A percentile compares a stretch with the other conserved stretches of the same genome.
Conservation (phyloP, 1,284 basidiomycete genomes). For the Naganishia cerealis region DNA sequence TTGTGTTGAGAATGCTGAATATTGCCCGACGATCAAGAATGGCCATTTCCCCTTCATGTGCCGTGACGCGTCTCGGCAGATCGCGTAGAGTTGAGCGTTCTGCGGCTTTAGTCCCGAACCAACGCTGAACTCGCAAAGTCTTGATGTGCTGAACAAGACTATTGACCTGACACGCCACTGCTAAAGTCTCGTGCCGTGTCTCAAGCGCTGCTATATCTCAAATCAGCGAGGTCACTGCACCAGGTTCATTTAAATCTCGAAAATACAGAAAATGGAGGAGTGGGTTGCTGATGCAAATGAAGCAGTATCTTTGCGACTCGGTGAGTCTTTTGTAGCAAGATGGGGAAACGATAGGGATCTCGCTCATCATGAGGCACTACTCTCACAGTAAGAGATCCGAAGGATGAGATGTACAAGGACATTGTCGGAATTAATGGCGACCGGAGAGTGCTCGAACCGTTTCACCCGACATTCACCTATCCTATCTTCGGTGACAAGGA, state of each 20-base stretch:
- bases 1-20: no score
- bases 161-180: not conserved
- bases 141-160: no score
- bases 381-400: slow-evolving; percentile 15
- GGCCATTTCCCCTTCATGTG: not conserved
- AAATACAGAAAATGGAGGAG: slow-evolving; percentile 17
- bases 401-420: slow-evolving; percentile 24
- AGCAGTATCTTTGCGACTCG: slow-evolving; percentile 23
- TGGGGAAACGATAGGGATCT: not conserved
- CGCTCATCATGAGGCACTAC: not conserved
- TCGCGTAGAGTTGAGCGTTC: not conserved
- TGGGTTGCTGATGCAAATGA: slow-evolving; percentile 26
- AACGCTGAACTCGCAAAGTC: no score
- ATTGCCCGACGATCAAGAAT: not conserved
- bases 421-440: slow-evolving; percentile 22
- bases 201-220: not conserved
- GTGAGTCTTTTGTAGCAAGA: not conserved
- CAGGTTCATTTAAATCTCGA: not conserved
- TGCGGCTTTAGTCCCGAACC: no score
- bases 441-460: slow-evolving; percentile 55
- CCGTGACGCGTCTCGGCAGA: not conserved
- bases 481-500: slow-evolving; percentile 96
- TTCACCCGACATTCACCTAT: slow-evolving; percentile 83
- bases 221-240: not conserved
- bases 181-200: not conserved